A percentile compares a stretch with the other conserved stretches of the same genome.
Evolutionary conservation across 2,329 filamentous ascomycete species (phyloP).

Genomic region (Xylaria sp.): DNA sequence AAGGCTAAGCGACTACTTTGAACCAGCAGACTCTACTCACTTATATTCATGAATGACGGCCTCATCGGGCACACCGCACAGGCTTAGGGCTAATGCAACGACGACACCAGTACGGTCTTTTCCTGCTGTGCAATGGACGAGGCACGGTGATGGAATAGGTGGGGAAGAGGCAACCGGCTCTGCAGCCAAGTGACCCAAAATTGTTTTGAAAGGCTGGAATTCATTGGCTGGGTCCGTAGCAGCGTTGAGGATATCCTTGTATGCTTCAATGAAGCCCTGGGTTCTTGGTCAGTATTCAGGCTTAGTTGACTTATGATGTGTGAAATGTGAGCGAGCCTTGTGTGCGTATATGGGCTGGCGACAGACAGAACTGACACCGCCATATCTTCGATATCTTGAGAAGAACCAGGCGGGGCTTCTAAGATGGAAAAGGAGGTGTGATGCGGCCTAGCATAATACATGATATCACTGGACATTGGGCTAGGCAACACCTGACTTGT

Average conservation of each 20-base stretch:
- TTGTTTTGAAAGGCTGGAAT: conserved; percentile 65
- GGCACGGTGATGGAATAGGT: conserved; percentile 57
- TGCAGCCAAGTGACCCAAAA: conserved; percentile 67
- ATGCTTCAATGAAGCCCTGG: conserved; percentile 72
- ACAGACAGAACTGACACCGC: conserved; percentile 3
- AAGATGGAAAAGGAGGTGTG: conserved; percentile 1
- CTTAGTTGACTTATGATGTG: conserved; percentile 1
- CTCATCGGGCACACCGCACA: conserved; percentile 67
- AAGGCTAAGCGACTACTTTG: background rate
- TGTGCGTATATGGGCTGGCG: conserved; percentile 5
- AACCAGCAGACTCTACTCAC: conserved; percentile 26
- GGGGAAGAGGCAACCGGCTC: conserved; percentile 17
- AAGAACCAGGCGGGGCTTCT: background rate
- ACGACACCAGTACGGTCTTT: conserved; percentile 77
- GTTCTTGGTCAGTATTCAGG: conserved; percentile 27
- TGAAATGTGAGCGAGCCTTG: background rate
- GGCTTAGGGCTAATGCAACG: conserved; percentile 67
- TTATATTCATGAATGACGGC: conserved; percentile 63
- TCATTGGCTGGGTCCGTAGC: conserved; percentile 58
- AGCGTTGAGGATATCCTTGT: conserved; percentile 68
- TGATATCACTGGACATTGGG: conserved; percentile 30
- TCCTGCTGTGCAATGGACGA: conserved; percentile 75
- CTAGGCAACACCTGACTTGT: conserved; percentile 1
- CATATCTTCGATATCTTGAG: background rate
- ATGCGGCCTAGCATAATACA: background rate